These are phyloP conservation scores for Brassica nigra DNA, from an alignment of 345 rosid species.

Conservation along the genomic window DNA sequence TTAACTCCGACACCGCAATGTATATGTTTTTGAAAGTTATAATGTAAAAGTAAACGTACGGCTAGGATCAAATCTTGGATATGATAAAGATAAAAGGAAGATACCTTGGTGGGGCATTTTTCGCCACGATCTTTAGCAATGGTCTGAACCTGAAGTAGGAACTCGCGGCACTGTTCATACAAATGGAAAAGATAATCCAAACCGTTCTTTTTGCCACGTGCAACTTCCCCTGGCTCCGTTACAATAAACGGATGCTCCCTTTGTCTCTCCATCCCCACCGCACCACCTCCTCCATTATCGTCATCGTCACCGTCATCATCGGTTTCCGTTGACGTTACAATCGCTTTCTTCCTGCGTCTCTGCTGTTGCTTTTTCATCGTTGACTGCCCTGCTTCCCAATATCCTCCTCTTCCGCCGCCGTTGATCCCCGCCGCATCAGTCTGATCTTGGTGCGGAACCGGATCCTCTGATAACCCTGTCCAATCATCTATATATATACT, in stretches of 20 bases:
- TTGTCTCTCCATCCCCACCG: constrained; percentile 65
- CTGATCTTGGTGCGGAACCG: constrained; percentile 60
- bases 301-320: constrained; percentile 44
- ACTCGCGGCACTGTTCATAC: constrained; percentile 96
- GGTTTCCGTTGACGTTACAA: constrained; percentile 39
- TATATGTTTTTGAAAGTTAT: too few species aligned
- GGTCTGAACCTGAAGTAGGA: constrained; percentile 86
- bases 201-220: constrained; percentile 99
- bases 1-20: constrained; percentile 28
- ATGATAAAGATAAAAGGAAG: not conserved
- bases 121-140: constrained; percentile 95
- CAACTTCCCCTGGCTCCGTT: constrained; percentile 99
- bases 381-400: constrained; percentile 56
- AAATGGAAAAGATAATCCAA: constrained; percentile 97
- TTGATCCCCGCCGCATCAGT: constrained; percentile 62
- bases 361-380: constrained; percentile 43
- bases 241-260: constrained; percentile 99
- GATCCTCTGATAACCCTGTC: constrained; percentile 88
- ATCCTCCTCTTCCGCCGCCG: constrained; percentile 47
- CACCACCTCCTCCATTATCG: constrained; percentile 53
- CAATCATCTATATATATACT: constrained; percentile 22
- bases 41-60: not conserved
- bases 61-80: constrained; percentile 15
- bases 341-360: constrained; percentile 50
- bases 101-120: constrained; percentile 97